Conservation (phyloP, 2,329 filamentous ascomycete species). For the Talaromyces atroroseus region DNA sequence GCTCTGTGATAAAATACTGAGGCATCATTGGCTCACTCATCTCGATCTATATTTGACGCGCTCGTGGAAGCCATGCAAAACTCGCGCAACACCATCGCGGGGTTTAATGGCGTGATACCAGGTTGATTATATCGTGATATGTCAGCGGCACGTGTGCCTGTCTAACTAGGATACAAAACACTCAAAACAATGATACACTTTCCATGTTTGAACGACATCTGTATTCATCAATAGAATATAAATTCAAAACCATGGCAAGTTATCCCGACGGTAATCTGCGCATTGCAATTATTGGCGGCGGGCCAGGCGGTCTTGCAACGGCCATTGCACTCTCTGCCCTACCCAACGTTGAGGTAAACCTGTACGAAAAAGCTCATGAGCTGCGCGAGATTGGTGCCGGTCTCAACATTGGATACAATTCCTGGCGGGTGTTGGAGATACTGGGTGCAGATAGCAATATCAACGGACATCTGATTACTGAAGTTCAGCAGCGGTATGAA, state of each 20-base stretch:
- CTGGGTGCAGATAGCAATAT: constrained; percentile 39
- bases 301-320: constrained; percentile 37
- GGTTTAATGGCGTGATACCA: not conserved
- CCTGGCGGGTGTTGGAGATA: constrained; percentile 45
- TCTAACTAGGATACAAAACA: no score
- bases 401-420: constrained; percentile 43
- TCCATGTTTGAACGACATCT: no score
- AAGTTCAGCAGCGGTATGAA: constrained; percentile 26
- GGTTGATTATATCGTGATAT: no score
- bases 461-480: constrained; percentile 31
- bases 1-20: no score
- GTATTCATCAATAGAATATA: no score
- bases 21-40: no score
- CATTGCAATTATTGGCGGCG: constrained; percentile 38
- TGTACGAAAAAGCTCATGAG: constrained; percentile 44
- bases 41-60: no score
- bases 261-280: constrained; percentile 13
- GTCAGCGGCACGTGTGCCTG: no score
- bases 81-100: not conserved
- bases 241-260: not conserved
- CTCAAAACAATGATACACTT: no score
- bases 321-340: constrained; percentile 43
- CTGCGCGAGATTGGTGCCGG: constrained; percentile 47
- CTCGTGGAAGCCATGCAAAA: not conserved
- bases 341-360: constrained; percentile 32